phyloP scores from a whole-genome alignment of 2,329 filamentous ascomycete species.

The Corynespora cassiicola region DNA sequence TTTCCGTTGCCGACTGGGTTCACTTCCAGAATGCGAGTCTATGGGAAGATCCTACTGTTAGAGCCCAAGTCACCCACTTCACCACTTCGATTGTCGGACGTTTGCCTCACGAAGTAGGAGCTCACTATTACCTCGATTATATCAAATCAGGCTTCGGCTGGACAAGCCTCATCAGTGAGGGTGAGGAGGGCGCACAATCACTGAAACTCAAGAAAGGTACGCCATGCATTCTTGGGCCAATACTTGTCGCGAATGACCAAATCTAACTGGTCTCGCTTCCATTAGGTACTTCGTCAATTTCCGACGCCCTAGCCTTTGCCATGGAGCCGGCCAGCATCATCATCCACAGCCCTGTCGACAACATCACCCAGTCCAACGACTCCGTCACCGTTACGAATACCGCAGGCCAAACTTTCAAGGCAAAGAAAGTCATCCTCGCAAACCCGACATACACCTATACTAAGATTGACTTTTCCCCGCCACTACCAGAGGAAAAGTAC shows the following conservation, averaged over 20 bases:
- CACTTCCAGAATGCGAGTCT: slow-evolving; percentile 44
- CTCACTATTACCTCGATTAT: slow-evolving; percentile 63
- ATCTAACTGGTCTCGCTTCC: too few species aligned
- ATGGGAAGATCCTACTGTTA: slow-evolving; percentile 36
- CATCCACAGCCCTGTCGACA: slow-evolving; percentile 49
- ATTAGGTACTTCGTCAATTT: too few species aligned
- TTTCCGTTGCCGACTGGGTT: slow-evolving; percentile 45
- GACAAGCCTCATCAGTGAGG: slow-evolving; percentile 60
- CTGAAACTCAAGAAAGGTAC: slow-evolving; percentile 59
- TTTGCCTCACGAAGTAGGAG: slow-evolving; percentile 58
- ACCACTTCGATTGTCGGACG: slow-evolving; percentile 59
- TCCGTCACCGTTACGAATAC: slow-evolving; percentile 34
- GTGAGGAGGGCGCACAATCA: slow-evolving; percentile 60
- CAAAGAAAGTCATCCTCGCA: slow-evolving; percentile 55
- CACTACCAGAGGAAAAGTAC: slow-evolving; percentile 50
- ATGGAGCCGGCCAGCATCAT: too few species aligned
- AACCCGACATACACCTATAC: slow-evolving; percentile 54
- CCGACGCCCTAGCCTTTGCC: too few species aligned
- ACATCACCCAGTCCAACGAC: slow-evolving; percentile 11
- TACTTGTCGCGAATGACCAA: too few species aligned
- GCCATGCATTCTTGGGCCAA: too few species aligned
- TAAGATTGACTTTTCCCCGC: slow-evolving; percentile 54
- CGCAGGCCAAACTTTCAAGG: slow-evolving; percentile 32
- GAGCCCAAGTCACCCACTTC: slow-evolving; percentile 53
- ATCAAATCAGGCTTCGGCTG: slow-evolving; percentile 61